Base-by-base conservation (phyloP, 2,329 filamentous ascomycete genomes). In the Purpureocillium lavendulum region DNA sequence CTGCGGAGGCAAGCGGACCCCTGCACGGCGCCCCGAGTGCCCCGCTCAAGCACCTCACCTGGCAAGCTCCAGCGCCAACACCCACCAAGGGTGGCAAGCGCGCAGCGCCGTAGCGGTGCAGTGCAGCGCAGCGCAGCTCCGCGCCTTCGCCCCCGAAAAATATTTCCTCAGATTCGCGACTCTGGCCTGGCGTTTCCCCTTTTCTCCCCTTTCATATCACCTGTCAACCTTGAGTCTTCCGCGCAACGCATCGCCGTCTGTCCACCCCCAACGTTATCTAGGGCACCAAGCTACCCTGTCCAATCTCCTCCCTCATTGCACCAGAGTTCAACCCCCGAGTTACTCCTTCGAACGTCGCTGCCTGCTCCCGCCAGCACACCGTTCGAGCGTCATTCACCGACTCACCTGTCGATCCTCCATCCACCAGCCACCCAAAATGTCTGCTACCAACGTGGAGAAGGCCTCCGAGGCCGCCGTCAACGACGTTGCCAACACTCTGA, bases 221-320 rank as follows among this genome's bases (percentile, higher is more conserved):
- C 59, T 65, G 60, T 54, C 58, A 64, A 58, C 52, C 53, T 56
- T 64, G 63, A 66, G 62, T 66, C 59, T 64, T 64, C 62, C 63
- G 63, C 62, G 61, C 63, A 66, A 66, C 63, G 63, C 63, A 63
- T 57, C 60, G 63, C 50, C 63, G 63, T 66, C 61, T 65, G 63
- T 65, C 63, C 58, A 59, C 54, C 54, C 49, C 51, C 53, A 61
- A 58, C 52, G 51, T 58, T 66, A 65, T 80, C 84, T 88, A 88
- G 84, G 84, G 84, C 84, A 87, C 84, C 68, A 77, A 88, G 84
- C 84, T 85, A 88, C 84, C 84, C 84, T 88, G 72, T 66, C 64
- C 55, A 58, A 62, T 54, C 55, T 54, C 57, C 59, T 58, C 59
- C 59, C 74, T 76, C 71, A 75, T 79, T 81, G 74, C 77, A 75